Conservation (phyloP, 2,329 filamentous ascomycete species). For the Beauveria varroae region DNA sequence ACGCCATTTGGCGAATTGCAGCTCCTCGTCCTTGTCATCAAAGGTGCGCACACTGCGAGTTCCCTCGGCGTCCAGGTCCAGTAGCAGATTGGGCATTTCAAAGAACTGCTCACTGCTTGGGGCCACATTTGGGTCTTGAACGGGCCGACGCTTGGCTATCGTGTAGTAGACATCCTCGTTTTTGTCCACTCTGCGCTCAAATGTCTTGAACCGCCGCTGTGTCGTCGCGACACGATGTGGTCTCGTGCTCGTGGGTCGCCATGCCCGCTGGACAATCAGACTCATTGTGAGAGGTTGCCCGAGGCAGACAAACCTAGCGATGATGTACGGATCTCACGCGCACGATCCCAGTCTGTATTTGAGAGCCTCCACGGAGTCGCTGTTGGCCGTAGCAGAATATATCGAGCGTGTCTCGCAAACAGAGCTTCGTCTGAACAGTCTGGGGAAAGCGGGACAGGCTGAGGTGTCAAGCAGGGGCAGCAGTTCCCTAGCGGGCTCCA, state of each 20-base stretch:
- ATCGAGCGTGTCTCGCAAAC: not conserved
- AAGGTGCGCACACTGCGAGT: conserved; percentile 35
- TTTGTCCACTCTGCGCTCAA: conserved; percentile 13
- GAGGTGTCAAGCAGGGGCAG: not conserved
- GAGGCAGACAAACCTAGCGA: not conserved
- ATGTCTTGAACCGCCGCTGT: conserved; percentile 11
- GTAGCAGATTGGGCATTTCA: conserved; percentile 33
- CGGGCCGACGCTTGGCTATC: conserved; percentile 15
- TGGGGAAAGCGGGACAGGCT: conserved; percentile 7
- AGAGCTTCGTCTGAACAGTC: conserved; percentile 9
- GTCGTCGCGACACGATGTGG: not conserved
- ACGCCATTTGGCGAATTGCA: conserved; percentile 23
- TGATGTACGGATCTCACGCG: not conserved
- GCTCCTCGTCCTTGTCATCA: conserved; percentile 28
- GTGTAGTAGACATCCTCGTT: conserved; percentile 22
- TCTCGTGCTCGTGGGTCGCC: conserved; percentile 8
- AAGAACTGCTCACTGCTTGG: conserved; percentile 23
- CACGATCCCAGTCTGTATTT: not conserved
- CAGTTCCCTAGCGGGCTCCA: conserved; percentile 2
- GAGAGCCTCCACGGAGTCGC: not conserved
- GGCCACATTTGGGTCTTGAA: not conserved
- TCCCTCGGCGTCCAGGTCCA: conserved; percentile 46
- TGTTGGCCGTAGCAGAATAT: not conserved
- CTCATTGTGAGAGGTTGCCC: not conserved
- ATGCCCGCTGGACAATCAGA: conserved; percentile 1